Percentiles rank a stretch among this genome's conserved stretches.
Conservation (phyloP, 176 grass and related monocot species). For the Eremochloa ophiuroides region DNA sequence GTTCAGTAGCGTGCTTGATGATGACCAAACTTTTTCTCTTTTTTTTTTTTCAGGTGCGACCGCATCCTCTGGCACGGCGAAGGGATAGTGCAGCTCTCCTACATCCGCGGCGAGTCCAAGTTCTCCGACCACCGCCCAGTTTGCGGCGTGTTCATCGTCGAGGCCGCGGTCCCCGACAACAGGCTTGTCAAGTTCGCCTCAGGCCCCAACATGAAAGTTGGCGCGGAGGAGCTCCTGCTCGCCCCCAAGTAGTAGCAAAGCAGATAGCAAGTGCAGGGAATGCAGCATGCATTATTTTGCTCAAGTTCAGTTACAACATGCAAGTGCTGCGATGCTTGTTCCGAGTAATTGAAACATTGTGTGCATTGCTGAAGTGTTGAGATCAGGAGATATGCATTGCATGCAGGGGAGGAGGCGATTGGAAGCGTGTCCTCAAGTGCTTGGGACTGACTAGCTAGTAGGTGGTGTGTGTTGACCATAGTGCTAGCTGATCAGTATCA, state of each 20-base stretch:
- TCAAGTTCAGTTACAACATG: not conserved
- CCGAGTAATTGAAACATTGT: not conserved
- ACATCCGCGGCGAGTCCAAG: conserved; percentile 81
- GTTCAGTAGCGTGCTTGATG: not conserved
- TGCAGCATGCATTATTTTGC: no score
- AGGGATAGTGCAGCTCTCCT: conserved; percentile 80
- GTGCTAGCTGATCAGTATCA: not conserved
- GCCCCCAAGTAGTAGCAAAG: conserved; percentile 8
- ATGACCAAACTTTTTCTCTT: no score
- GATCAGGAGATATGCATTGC: not conserved
- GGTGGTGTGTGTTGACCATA: not conserved
- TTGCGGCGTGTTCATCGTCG: conserved; percentile 60
- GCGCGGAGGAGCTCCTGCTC: conserved; percentile 58
- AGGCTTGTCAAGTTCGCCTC: conserved; percentile 35
- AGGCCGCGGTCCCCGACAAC: conserved; percentile 45
- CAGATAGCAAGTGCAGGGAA: not conserved
- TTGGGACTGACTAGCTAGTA: not conserved
- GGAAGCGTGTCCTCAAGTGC: not conserved
- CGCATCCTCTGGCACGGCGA: conserved; percentile 84
- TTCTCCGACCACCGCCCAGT: conserved; percentile 93
- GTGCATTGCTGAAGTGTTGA: not conserved
- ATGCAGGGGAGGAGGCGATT: not conserved
- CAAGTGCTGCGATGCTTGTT: not conserved
- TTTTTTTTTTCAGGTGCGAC: no score
- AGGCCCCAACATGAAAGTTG: conserved; percentile 75